Conservation (phyloP, 1,284 basidiomycete genomes). For the Malassezia caprae region DNA sequence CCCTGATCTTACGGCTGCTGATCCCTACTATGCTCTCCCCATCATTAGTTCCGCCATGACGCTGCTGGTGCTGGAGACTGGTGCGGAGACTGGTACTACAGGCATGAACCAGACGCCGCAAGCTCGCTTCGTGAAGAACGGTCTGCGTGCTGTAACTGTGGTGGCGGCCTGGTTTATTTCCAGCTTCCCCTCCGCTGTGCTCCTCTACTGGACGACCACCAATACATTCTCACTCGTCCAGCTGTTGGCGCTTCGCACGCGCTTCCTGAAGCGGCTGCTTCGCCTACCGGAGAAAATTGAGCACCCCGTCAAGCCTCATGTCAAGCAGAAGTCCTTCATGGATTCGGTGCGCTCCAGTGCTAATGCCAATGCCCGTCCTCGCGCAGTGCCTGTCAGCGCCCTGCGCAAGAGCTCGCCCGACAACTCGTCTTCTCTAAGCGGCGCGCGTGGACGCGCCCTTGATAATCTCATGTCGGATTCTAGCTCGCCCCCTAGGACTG, state of each 20-base stretch:
- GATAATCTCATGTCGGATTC: conserved; percentile 8
- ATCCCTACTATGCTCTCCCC: conserved; percentile 72
- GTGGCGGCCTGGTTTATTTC: conserved; percentile 58
- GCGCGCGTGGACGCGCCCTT: conserved; percentile 4
- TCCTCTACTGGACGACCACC: conserved; percentile 57
- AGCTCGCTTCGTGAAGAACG: conserved; percentile 64
- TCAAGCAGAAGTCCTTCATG: conserved; percentile 21
- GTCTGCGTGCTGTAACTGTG: conserved; percentile 59
- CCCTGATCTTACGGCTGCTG: conserved; percentile 65
- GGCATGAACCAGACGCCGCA: conserved; percentile 49
- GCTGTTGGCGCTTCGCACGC: conserved; percentile 43
- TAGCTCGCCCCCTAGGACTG: background rate
- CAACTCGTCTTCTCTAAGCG: background rate
- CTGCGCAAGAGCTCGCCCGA: background rate
- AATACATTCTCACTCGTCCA: conserved; percentile 54
- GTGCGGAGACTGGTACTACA: conserved; percentile 55
- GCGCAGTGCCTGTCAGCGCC: conserved; percentile 1
- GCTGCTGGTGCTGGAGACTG: conserved; percentile 59
- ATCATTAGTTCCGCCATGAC: conserved; percentile 58
- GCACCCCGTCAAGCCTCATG: conserved; percentile 27
- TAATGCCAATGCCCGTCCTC: background rate
- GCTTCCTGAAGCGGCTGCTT: conserved; percentile 20
- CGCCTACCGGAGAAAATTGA: conserved; percentile 27
- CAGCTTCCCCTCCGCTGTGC: conserved; percentile 50
- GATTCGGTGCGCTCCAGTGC: conserved; percentile 17